A percentile compares a stretch with the other conserved stretches of the same genome.
phyloP scores from a whole-genome alignment of 257 asterid genomes.

The Penstemon davidsonii region DNA sequence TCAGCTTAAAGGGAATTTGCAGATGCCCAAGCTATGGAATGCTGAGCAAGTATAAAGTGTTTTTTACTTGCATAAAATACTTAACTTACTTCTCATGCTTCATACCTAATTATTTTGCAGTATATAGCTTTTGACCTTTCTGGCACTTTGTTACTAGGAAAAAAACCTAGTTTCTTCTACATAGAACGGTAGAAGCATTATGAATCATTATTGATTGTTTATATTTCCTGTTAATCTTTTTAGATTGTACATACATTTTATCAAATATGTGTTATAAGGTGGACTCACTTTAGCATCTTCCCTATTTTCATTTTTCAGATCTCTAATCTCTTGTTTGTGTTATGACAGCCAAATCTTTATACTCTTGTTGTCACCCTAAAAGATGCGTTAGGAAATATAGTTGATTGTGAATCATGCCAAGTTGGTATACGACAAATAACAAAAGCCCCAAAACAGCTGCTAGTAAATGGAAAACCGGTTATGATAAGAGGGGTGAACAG shows the following conservation, averaged over 20 bases:
- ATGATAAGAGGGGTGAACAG: conserved; percentile 94
- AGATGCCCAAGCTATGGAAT: conserved; percentile 82
- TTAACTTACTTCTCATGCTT: conserved; percentile 18
- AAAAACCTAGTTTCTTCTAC: not conserved
- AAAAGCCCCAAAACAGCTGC: conserved; percentile 85
- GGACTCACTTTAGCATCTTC: not conserved
- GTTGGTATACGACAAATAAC: conserved; percentile 80
- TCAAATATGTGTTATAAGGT: no score
- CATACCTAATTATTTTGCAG: conserved; percentile 3
- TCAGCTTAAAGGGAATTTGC: conserved; percentile 65
- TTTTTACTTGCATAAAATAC: conserved; percentile 23
- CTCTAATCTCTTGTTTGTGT: conserved; percentile 34
- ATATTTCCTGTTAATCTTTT: not conserved
- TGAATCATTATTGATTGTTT: conserved; percentile 5
- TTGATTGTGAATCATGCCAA: conserved; percentile 95
- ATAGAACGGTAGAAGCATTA: conserved; percentile 10
- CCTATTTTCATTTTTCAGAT: not conserved
- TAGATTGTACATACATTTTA: not conserved
- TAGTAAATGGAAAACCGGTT: conserved; percentile 90
- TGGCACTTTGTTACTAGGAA: conserved; percentile 13
- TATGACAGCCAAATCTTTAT: conserved; percentile 86
- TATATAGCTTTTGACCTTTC: not conserved
- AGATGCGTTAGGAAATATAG: conserved; percentile 68
- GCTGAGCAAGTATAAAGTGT: conserved; percentile 72
- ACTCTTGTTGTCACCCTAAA: conserved; percentile 87